These are phyloP conservation scores for Cronartium ribicola DNA, from an alignment of 1,284 basidiomycete species.

Conservation along the genomic window DNA sequence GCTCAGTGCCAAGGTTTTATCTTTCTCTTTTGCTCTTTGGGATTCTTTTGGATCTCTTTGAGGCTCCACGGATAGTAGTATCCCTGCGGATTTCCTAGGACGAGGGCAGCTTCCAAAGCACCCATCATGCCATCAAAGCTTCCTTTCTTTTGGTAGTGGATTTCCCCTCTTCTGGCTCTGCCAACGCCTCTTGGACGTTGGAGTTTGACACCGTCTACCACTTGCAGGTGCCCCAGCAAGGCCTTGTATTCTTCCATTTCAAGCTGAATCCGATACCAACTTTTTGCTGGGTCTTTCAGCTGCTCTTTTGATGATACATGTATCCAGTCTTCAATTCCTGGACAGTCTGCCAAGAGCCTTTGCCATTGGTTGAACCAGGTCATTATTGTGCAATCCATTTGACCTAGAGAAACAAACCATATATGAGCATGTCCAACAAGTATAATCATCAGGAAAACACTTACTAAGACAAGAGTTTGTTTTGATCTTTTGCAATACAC, in stretches of 20 bases:
- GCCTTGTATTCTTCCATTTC: not conserved
- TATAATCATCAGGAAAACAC: not conserved
- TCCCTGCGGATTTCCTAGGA: no score
- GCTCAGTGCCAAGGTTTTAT: no score
- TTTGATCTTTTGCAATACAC: slow-evolving; percentile 24
- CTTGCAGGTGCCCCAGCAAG: not conserved
- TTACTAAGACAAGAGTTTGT: slow-evolving; percentile 20
- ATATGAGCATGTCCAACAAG: no score
- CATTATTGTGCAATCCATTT: not conserved
- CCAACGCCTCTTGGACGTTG: no score
- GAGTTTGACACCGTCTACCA: not conserved
- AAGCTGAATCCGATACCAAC: not conserved
- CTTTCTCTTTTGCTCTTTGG: no score
- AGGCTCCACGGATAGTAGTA: no score
- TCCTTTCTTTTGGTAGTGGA: no score
- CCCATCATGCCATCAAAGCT: no score
- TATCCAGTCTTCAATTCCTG: not conserved
- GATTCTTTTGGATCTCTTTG: no score
- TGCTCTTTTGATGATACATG: not conserved
- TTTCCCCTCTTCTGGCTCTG: no score
- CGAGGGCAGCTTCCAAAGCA: no score
- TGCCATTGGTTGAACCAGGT: not conserved
- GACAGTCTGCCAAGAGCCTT: not conserved
- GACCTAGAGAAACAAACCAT: not conserved
- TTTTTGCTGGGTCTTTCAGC: not conserved